phyloP scores from a whole-genome alignment of 129 eudicot genomes.

The Tanacetum coccineum region DNA sequence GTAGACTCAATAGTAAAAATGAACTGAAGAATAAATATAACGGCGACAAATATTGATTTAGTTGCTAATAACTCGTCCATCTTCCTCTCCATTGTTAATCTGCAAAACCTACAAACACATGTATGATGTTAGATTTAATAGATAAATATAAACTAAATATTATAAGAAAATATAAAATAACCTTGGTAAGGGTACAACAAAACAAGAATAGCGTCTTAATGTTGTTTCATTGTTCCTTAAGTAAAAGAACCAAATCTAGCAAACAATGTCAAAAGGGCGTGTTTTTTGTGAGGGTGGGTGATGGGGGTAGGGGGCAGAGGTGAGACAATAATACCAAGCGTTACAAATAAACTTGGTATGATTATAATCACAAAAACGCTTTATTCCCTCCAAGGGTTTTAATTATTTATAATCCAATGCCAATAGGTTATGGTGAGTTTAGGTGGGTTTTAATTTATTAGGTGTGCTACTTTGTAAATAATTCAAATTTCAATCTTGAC shows the following conservation, averaged over 20 bases:
- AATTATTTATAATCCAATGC: conserved; percentile 15
- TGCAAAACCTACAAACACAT: conserved; percentile 21
- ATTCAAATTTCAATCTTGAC: conserved; percentile 28
- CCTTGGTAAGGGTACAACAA: conserved; percentile 8
- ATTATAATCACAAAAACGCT: conserved; percentile 30
- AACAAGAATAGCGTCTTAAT: conserved; percentile 13
- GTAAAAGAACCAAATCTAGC: conserved; percentile 27
- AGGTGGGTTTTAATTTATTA: conserved; percentile 34
- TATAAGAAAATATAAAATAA: conserved; percentile 5
- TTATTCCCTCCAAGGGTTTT: conserved; percentile 27
- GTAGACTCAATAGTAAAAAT: conserved; percentile 6
- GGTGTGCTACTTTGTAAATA: conserved; percentile 27
- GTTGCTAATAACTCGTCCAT: conserved; percentile 12
- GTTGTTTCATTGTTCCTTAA: conserved; percentile 3
- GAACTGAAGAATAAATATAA: conserved; percentile 12
- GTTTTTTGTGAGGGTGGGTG: background rate
- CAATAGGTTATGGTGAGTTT: conserved; percentile 26
- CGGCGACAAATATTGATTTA: background rate
- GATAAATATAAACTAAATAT: conserved; percentile 11
- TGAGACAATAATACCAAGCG: conserved; percentile 33
- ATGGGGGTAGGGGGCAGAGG: conserved; percentile 1
- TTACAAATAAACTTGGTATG: conserved; percentile 37
- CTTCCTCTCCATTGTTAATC: conserved; percentile 21
- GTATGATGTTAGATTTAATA: background rate
- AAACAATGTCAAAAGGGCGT: conserved; percentile 18